Evolutionary conservation across 345 rosid species (phyloP).

Genomic region (Aegle marmelos): DNA sequence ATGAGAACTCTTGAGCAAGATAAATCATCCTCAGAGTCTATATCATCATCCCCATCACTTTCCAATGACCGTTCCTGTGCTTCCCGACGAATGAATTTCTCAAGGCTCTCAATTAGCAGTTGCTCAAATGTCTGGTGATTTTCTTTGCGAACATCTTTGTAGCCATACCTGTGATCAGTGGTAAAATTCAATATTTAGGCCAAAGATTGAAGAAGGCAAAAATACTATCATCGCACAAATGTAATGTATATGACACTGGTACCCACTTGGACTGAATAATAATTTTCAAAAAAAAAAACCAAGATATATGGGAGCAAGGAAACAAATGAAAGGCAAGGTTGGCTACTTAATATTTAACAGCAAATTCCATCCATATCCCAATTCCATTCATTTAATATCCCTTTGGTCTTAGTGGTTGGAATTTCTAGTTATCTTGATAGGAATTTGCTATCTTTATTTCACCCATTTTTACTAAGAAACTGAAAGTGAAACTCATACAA

Average conservation of each 20-base stretch:
- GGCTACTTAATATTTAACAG: background rate
- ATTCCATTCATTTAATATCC: too few species aligned
- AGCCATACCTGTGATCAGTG: constrained; percentile 71
- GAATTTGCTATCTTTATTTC: too few species aligned
- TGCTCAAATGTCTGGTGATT: constrained; percentile 95
- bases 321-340: background rate
- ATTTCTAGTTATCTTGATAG: too few species aligned
- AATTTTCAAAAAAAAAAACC: background rate
- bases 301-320: background rate
- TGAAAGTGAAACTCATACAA: background rate
- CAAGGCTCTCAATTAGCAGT: constrained; percentile 94
- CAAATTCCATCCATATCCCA: background rate
- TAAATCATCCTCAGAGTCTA: constrained; percentile 59
- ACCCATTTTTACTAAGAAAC: too few species aligned
- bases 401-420: too few species aligned
- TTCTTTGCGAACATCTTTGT: constrained; percentile 93
- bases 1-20: constrained; percentile 59
- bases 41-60: constrained; percentile 77
- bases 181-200: constrained; percentile 5
- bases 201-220: background rate
- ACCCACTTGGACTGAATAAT: background rate
- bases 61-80: constrained; percentile 88
- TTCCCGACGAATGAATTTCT: constrained; percentile 93
- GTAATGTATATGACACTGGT: too few species aligned
- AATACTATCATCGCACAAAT: too few species aligned